A percentile compares a stretch with the other conserved stretches of the same genome.
phyloP scores from a whole-genome alignment of 2,329 filamentous ascomycete species.

The Colletotrichum orchidophilum region DNA sequence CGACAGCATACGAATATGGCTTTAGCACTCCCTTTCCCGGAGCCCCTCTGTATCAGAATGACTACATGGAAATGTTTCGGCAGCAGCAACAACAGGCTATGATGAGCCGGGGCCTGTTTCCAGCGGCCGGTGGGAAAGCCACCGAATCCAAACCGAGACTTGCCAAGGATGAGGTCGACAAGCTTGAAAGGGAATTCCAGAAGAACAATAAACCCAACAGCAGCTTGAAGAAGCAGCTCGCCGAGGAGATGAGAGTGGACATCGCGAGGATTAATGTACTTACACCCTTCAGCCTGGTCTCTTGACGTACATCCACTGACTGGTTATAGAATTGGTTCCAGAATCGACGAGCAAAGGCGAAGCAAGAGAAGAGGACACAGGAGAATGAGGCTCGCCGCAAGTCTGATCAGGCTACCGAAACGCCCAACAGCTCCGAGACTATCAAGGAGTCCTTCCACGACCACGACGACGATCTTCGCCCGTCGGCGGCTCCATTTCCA shows the following conservation, averaged over 20 bases:
- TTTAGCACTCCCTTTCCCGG: slow-evolving; percentile 19
- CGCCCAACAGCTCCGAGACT: slow-evolving; percentile 43
- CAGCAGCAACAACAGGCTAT: slow-evolving; percentile 28
- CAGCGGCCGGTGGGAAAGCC: slow-evolving; percentile 39
- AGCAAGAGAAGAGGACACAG: slow-evolving; percentile 68
- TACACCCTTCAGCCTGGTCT: slow-evolving; percentile 27
- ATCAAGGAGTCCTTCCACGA: slow-evolving; percentile 45
- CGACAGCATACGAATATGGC: slow-evolving; percentile 19
- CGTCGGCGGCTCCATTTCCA: slow-evolving; percentile 47
- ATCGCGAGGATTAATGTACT: slow-evolving; percentile 70
- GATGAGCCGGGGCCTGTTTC: slow-evolving; percentile 31
- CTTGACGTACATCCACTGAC: slow-evolving; percentile 40
- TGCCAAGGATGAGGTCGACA: slow-evolving; percentile 67
- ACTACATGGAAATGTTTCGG: slow-evolving; percentile 9
- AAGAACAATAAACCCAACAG: slow-evolving; percentile 73
- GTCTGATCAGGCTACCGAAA: slow-evolving; percentile 47
- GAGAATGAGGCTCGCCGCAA: slow-evolving; percentile 54
- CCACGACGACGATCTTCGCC: slow-evolving; percentile 48
- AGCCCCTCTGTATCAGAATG: slow-evolving; percentile 19
- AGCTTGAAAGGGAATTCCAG: slow-evolving; percentile 68
- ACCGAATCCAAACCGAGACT: slow-evolving; percentile 62
- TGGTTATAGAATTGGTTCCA: slow-evolving; percentile 72
- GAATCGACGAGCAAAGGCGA: slow-evolving; percentile 71
- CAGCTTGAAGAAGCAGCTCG: slow-evolving; percentile 68
- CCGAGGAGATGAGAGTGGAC: slow-evolving; percentile 70